A percentile compares a stretch with the other conserved stretches of the same genome.
Evolutionary conservation across 2,329 filamentous ascomycete genomes (phyloP).

Genomic region (Harringtonia lauricola): DNA sequence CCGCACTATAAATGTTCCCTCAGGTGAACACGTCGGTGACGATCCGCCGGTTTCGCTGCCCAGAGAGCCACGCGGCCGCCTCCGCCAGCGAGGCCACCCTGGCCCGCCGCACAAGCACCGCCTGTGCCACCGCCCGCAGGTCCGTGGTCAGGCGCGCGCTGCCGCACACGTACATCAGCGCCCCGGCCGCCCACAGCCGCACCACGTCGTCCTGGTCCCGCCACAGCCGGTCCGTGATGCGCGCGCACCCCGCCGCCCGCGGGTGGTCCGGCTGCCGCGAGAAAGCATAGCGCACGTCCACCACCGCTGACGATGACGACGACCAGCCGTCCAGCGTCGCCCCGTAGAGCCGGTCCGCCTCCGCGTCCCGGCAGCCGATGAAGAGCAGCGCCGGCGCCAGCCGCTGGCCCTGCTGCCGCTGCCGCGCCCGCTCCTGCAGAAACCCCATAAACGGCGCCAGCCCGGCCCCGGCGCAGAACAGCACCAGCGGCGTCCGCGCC

Average conservation of each 20-base stretch:
- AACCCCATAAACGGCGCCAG: conserved; percentile 53
- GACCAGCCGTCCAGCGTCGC: conserved; percentile 9
- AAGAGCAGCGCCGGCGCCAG: conserved; percentile 11
- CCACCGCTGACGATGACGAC: conserved; percentile 6
- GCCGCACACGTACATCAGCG: conserved; percentile 56
- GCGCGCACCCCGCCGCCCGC: conserved; percentile 28
- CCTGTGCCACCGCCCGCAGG: conserved; percentile 16
- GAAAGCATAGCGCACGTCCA: conserved; percentile 9
- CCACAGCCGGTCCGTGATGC: conserved; percentile 34
- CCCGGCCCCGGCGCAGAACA: conserved; percentile 40
- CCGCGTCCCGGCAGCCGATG: conserved; percentile 10
- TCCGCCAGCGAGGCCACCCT: neutral
- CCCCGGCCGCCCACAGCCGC: conserved; percentile 28
- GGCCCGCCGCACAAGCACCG: neutral
- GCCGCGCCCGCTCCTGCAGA: conserved; percentile 45
- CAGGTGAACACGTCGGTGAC: too few species aligned
- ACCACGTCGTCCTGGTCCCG: conserved; percentile 24
- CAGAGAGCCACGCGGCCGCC: too few species aligned
- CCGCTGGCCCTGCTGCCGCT: conserved; percentile 27
- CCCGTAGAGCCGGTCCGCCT: conserved; percentile 9
- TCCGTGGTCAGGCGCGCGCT: conserved; percentile 38
- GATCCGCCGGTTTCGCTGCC: too few species aligned
- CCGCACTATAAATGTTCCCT: too few species aligned
- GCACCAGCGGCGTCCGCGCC: conserved; percentile 36
- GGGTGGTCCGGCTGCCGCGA: conserved; percentile 2